Conservation (phyloP, 768 basidiomycete genomes). For the Mycena haematopus region DNA sequence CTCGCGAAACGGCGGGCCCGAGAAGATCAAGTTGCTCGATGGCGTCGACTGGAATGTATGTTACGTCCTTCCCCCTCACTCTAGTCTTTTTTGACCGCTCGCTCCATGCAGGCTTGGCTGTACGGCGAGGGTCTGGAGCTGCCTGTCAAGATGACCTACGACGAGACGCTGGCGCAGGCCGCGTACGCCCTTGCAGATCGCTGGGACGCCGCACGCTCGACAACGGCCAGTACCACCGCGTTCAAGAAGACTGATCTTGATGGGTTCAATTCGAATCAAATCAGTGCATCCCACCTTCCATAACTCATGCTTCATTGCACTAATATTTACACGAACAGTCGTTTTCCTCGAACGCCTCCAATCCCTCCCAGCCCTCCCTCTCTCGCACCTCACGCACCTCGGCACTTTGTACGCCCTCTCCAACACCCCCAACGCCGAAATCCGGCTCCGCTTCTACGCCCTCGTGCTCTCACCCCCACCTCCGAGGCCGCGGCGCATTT, state of each 20-base stretch:
- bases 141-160: constrained; percentile 70
- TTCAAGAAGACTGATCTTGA: constrained; percentile 71
- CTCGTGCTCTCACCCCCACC: constrained; percentile 61
- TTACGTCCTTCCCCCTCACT: too few species aligned
- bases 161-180: constrained; percentile 69
- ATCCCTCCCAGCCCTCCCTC: constrained; percentile 63
- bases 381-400: constrained; percentile 63
- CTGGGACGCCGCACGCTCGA: constrained; percentile 71
- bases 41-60: constrained; percentile 82
- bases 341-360: constrained; percentile 86
- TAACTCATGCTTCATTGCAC: too few species aligned
- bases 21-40: constrained; percentile 70
- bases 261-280: constrained; percentile 78
- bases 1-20: constrained; percentile 57
- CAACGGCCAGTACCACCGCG: constrained; percentile 42
- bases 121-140: constrained; percentile 79
- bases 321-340: too few species aligned
- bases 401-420: constrained; percentile 57
- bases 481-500: constrained; percentile 56
- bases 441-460: constrained; percentile 80
- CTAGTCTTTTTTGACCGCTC: not conserved
- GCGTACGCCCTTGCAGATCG: constrained; percentile 74
- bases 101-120: constrained; percentile 84
- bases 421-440: constrained; percentile 73
- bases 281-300: too few species aligned